Base-by-base conservation (phyloP, 345 rosid species). In the Geranium rotundifolium region DNA sequence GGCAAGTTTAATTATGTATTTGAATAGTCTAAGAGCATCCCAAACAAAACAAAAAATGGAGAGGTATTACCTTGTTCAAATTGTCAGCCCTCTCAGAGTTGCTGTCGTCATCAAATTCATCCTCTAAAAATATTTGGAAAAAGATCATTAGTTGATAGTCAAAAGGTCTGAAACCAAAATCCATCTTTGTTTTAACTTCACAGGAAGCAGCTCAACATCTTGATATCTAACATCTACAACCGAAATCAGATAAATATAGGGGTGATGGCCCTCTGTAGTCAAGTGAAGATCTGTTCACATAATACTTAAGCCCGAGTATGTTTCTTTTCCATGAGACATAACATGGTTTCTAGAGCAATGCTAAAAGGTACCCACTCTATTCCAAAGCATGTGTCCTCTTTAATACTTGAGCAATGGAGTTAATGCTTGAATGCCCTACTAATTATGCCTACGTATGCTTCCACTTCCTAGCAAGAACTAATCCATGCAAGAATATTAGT, bases 71-170 rank as follows among this genome's bases (percentile, higher is more conserved):
- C 82, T 75, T 64, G 60, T 78, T 73, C 68, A 71, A 54, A 10
- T 58, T 13, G 27, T 68, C 79, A 49, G 63, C 74, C 55, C 71
- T 74, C 19, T 71, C 71, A 72, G 82, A 68, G 54, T 77, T 20
- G 59, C 62, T 17, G 50, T 58, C 74, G 57, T 80, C 82, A 61
- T 79, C 83, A 49, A 59, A 63, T 62, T 73, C 88, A 72, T 65
- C 73, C 59, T 80, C 91, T 85, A 76, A 69, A 70, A 76, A 59
- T 1, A 64, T 3, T n/a, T 41, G 41, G 56, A 29, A 16, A 12
- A n/a, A 39, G 29, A 34, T 46, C 10, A 17, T 17, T n/a, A 29
- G 17, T 17, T 19, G 56, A 20, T 5, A 29, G 13, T 34, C 9
- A 30, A 56, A 58, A 27, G 54, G 34, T 29, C 23, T 4, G 30